Base-by-base conservation (phyloP, 1,139 yeast species). In the Nematodospora anomalae region DNA sequence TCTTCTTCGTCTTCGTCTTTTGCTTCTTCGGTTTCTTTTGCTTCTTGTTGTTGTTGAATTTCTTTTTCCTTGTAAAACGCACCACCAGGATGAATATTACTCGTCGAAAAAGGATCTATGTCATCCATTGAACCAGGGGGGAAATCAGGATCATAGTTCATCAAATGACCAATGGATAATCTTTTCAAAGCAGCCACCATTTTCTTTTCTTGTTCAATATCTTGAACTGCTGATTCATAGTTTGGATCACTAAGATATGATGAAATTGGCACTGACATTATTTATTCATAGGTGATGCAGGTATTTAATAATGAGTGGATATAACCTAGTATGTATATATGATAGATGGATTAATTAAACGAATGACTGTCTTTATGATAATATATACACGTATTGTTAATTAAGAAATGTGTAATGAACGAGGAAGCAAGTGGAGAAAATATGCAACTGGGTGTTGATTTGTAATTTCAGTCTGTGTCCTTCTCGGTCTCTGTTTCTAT, bases 141-240 rank as follows among this genome's bases (percentile, higher is more conserved):
- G 28, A 76, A 57, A 50, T 77, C 83, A 3, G 82, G 82, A 46
- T 77, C 82, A 44, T 68, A 74, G 44, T 63, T 68, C 65, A 77
- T 64, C 53, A 70, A 55, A 25, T 45, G 40, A 10, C 82, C 82
- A 11, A 77, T 74, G 6, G 79, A 73, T 16, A 76, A 58, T 39
- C 83, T 61, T 52, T 77, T 77, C 43, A 77, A 61, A 10, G 80
- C 79, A 24, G 79, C 75, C 47, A 77, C 82, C 64, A 74, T 72
- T 55, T 73, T 72, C 57, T 76, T 73, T 50, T 77, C 82, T 50
- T 72, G 77, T 50, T 76, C 79, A 34, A 71, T 63, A 40, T 68
- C 74, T 47, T 66, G 68, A 27, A 72, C 76, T 9, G 77, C 77
- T 30, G 67, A 58, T 48, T 62, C 71, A 47, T 62, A 64, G 46